Percentiles rank a stretch among this genome's conserved stretches.
Evolutionary conservation across 345 rosid genomes (phyloP).

Genomic region (Citrus glauca): DNA sequence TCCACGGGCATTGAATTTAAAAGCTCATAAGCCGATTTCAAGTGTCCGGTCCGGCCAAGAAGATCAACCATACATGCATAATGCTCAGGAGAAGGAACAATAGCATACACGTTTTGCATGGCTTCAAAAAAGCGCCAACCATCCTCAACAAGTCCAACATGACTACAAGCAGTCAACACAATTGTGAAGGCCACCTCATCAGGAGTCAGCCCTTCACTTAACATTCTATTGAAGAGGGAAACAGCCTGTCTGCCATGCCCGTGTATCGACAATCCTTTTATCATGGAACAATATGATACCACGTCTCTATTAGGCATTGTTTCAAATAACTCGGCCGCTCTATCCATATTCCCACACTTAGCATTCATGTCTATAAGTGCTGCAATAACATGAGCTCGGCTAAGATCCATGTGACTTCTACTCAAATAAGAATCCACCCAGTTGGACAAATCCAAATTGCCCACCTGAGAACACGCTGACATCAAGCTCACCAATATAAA

Average conservation of each 20-base stretch:
- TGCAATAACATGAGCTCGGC: slow-evolving; percentile 46
- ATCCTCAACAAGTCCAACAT: slow-evolving; percentile 51
- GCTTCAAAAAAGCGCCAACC: slow-evolving; percentile 49
- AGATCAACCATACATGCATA: slow-evolving; percentile 70
- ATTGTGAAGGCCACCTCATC: slow-evolving; percentile 73
- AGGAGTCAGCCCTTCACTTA: slow-evolving; percentile 55
- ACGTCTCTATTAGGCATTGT: slow-evolving; percentile 45
- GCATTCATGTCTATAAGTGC: slow-evolving; percentile 80
- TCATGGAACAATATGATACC: slow-evolving; percentile 59
- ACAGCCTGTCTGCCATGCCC: slow-evolving; percentile 47
- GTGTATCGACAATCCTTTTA: slow-evolving; percentile 64
- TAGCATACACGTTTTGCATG: slow-evolving; percentile 41
- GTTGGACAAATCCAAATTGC: slow-evolving; percentile 52
- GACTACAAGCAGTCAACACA: slow-evolving; percentile 57
- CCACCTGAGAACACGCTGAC: slow-evolving; percentile 75
- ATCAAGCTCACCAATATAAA: slow-evolving; percentile 54
- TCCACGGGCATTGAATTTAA: slow-evolving; percentile 51
- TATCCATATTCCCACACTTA: slow-evolving; percentile 66
- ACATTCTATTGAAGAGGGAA: slow-evolving; percentile 50
- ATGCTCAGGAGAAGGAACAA: slow-evolving; percentile 57
- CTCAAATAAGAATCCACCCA: slow-evolving; percentile 52
- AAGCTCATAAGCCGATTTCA: slow-evolving; percentile 52
- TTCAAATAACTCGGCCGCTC: slow-evolving; percentile 52
- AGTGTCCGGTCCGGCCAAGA: slow-evolving; percentile 55
- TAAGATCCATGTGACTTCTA: slow-evolving; percentile 29